Conservation (phyloP, 208 protist genomes). For the Lotmaria passim region DNA sequence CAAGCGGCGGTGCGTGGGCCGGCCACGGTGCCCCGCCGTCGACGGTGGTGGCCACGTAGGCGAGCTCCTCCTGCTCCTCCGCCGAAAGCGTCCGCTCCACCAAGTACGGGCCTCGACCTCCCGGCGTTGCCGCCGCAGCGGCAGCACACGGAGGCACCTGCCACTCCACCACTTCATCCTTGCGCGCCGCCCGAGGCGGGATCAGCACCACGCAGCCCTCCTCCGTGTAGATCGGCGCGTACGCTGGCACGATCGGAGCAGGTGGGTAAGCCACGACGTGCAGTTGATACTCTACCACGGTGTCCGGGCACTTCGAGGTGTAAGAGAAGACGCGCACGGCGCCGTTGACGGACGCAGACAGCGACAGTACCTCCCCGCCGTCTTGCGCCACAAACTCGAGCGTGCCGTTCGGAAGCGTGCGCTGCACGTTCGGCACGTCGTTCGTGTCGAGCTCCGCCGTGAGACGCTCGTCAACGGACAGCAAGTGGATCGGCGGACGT, state of each 20-base stretch:
- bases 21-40: conserved; percentile 21
- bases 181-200: conserved; percentile 58
- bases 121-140: conserved; percentile 16
- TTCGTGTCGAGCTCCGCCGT: conserved; percentile 59
- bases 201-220: conserved; percentile 66
- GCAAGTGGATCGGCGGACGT: conserved; percentile 43
- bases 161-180: conserved; percentile 79
- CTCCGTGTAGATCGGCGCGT: conserved; percentile 78
- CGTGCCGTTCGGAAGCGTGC: conserved; percentile 57
- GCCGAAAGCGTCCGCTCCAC: conserved; percentile 38
- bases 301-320: conserved; percentile 70
- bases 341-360: conserved; percentile 1
- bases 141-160: conserved; percentile 46
- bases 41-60: conserved; percentile 13
- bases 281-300: conserved; percentile 58
- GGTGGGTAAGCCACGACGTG: conserved; percentile 60
- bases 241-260: conserved; percentile 54
- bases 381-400: conserved; percentile 80
- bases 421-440: conserved; percentile 71
- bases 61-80: conserved; percentile 24
- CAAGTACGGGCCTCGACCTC: conserved; percentile 35
- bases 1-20: not conserved
- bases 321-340: conserved; percentile 29
- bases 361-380: conserved; percentile 50
- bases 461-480: conserved; percentile 61